These are phyloP conservation scores for Termitomyces sp. DNA, from an alignment of 1,284 basidiomycete species.

Conservation along the genomic window DNA sequence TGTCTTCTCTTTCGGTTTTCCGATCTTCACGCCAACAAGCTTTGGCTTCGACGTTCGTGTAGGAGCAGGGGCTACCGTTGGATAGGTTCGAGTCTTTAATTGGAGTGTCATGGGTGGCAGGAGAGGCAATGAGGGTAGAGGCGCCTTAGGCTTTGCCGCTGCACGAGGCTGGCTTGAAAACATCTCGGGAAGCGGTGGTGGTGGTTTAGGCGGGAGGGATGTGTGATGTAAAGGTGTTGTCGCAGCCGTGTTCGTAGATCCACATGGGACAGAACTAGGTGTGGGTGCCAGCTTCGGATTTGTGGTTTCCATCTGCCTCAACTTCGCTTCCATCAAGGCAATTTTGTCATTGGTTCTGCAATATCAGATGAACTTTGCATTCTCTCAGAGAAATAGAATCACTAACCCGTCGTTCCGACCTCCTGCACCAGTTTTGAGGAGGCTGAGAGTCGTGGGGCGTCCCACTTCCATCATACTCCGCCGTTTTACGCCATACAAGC, in stretches of 20 bases:
- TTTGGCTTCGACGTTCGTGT: slow-evolving; percentile 14
- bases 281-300: slow-evolving; percentile 21
- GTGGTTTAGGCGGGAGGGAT: slow-evolving; percentile 45
- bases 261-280: slow-evolving; percentile 14
- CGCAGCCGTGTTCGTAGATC: slow-evolving; percentile 10
- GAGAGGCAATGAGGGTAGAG: slow-evolving; percentile 19
- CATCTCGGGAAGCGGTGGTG: slow-evolving; percentile 15
- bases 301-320: slow-evolving; percentile 67
- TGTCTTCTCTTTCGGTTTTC: slow-evolving; percentile 17
- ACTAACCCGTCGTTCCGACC: slow-evolving; percentile 58
- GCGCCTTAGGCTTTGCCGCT: slow-evolving; percentile 13
- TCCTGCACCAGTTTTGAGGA: slow-evolving; percentile 72
- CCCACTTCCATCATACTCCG: slow-evolving; percentile 52
- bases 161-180: slow-evolving; percentile 2
- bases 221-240: slow-evolving; percentile 30
- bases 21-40: slow-evolving; percentile 19
- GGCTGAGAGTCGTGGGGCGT: slow-evolving; percentile 82
- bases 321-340: slow-evolving; percentile 92
- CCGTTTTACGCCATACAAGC: slow-evolving; percentile 23
- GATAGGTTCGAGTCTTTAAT: background rate
- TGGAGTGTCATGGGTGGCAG: slow-evolving; percentile 7
- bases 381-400: background rate
- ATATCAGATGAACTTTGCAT: background rate
- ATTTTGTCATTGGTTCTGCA: slow-evolving; percentile 83
- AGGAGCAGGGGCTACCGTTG: background rate